Evolutionary conservation across 2,329 filamentous ascomycete species (phyloP).

Genomic region (Fusarium longipes): DNA sequence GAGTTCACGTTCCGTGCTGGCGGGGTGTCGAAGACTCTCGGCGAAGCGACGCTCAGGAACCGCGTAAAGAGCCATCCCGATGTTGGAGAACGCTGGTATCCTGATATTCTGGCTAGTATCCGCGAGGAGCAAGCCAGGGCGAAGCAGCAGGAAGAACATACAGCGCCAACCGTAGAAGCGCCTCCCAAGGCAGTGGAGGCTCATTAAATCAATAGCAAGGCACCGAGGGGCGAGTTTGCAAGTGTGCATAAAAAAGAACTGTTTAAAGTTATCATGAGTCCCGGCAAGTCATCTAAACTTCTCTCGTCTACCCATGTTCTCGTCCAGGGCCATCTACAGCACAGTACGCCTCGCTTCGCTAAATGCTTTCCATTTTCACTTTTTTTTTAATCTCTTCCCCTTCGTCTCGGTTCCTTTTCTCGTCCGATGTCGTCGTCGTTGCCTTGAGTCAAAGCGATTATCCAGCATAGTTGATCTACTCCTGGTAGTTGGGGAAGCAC

Average conservation of each 20-base stretch:
- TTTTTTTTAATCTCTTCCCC: neutral
- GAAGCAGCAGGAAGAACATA: slow-evolving; percentile 47
- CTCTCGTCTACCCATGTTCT: slow-evolving; percentile 15
- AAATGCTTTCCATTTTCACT: slow-evolving; percentile 25
- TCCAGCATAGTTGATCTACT: slow-evolving; percentile 22
- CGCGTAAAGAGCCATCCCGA: slow-evolving; percentile 88
- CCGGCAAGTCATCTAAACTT: slow-evolving; percentile 20
- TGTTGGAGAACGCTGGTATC: slow-evolving; percentile 85
- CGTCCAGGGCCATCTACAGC: slow-evolving; percentile 32
- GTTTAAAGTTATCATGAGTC: slow-evolving; percentile 37
- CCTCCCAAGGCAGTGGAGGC: slow-evolving; percentile 48
- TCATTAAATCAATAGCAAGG: slow-evolving; percentile 40
- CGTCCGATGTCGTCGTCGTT: slow-evolving; percentile 21
- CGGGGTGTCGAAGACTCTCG: slow-evolving; percentile 73
- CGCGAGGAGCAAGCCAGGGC: slow-evolving; percentile 66
- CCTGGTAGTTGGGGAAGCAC: slow-evolving; percentile 71
- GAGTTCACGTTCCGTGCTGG: slow-evolving; percentile 87
- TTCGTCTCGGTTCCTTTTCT: slow-evolving; percentile 6
- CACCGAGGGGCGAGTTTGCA: slow-evolving; percentile 1
- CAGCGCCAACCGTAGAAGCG: slow-evolving; percentile 33
- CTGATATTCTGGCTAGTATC: slow-evolving; percentile 69
- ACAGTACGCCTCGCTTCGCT: slow-evolving; percentile 41
- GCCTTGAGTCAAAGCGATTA: neutral
- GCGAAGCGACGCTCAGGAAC: slow-evolving; percentile 87
- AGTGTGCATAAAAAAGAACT: slow-evolving; percentile 31